phyloP scores from a whole-genome alignment of 768 basidiomycete species.

The Cystofilobasidium macerans region DNA sequence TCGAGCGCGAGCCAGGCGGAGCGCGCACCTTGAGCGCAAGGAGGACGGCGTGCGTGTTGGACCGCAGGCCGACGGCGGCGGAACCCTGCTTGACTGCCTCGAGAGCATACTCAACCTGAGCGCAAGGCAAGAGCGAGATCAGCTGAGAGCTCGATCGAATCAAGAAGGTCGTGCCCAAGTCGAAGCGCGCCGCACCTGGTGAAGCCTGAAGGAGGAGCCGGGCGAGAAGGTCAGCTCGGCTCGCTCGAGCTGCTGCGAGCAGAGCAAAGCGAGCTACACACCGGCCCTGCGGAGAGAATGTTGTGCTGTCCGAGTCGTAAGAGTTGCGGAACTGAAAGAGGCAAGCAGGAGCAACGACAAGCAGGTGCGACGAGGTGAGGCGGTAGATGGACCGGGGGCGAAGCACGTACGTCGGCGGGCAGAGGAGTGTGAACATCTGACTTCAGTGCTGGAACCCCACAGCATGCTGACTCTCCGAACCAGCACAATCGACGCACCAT shows the following conservation, averaged over 20 bases:
- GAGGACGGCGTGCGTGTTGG: conserved; percentile 86
- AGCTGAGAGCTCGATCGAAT: too few relatives aligned
- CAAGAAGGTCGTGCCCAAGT: too few relatives aligned
- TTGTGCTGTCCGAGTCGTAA: conserved; percentile 95
- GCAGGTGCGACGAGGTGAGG: background rate
- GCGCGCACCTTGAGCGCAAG: conserved; percentile 80
- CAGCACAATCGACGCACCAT: too few relatives aligned
- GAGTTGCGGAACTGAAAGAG: conserved; percentile 55
- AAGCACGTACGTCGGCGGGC: too few relatives aligned
- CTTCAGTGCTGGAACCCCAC: too few relatives aligned
- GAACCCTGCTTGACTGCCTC: conserved; percentile 99
- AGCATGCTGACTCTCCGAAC: too few relatives aligned
- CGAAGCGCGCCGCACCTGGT: conserved; percentile 39
- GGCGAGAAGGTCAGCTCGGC: background rate
- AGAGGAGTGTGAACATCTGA: too few relatives aligned
- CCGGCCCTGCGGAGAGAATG: conserved; percentile 32
- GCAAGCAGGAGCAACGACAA: too few relatives aligned
- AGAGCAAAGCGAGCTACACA: conserved; percentile 50
- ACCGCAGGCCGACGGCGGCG: conserved; percentile 91
- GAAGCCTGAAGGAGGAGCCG: conserved; percentile 48
- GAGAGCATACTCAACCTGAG: conserved; percentile 90
- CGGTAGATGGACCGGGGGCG: conserved; percentile 3
- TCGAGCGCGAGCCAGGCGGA: background rate
- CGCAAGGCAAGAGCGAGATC: conserved; percentile 3
- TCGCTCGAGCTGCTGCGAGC: background rate